These are phyloP conservation scores for Corylus americana DNA, from an alignment of 306 rosid species.

Conservation along the genomic window DNA sequence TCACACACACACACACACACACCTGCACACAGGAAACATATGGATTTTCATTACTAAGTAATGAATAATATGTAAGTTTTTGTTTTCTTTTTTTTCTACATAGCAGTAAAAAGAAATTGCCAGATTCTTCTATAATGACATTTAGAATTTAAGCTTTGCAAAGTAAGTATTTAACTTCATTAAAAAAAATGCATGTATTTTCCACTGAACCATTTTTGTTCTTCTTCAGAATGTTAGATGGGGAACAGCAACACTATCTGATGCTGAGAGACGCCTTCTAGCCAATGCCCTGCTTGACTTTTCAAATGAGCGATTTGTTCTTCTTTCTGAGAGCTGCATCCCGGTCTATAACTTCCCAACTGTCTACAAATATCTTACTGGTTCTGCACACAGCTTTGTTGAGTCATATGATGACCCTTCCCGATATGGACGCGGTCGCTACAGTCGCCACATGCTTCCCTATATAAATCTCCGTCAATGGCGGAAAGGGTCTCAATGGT, in stretches of 20 bases:
- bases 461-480: conserved; percentile 71
- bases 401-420: conserved; percentile 85
- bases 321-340: conserved; percentile 94
- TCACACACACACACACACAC: too few species aligned
- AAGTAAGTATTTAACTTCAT: not conserved
- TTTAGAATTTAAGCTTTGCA: not conserved
- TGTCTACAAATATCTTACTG: conserved; percentile 68
- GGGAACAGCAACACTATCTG: conserved; percentile 75
- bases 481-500: conserved; percentile 96
- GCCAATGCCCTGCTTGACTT: conserved; percentile 86
- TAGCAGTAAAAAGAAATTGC: not conserved
- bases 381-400: conserved; percentile 68
- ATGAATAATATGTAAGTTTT: too few species aligned
- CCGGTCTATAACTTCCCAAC: conserved; percentile 79
- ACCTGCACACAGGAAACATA: too few species aligned
- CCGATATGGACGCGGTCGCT: conserved; percentile 88
- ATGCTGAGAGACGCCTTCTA: conserved; percentile 92
- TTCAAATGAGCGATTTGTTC: conserved; percentile 88
- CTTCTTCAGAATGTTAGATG: conserved; percentile 68
- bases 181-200: not conserved
- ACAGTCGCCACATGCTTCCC: conserved; percentile 84
- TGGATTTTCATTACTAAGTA: too few species aligned
- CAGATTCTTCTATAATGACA: not conserved
- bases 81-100: too few species aligned
- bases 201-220: not conserved